A percentile compares a stretch with the other conserved stretches of the same genome.
These are phyloP conservation scores for Astragalus glycyphyllos DNA, from an alignment of 306 rosid genomes.

Conservation along the genomic window DNA sequence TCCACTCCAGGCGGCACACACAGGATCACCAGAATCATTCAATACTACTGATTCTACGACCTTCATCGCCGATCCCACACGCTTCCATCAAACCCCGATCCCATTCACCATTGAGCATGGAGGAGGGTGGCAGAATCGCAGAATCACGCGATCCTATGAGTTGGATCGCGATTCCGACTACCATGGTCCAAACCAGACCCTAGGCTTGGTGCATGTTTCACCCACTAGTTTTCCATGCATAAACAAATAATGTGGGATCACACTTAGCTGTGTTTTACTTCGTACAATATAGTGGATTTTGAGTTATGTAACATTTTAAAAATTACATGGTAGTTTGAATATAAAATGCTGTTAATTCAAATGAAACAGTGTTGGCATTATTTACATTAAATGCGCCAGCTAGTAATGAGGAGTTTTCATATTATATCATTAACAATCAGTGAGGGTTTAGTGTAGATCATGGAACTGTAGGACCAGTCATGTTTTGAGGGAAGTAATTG, in stretches of 20 bases:
- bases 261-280: no score
- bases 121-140: no score
- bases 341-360: constrained; percentile 5
- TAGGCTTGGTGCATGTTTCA: neutral
- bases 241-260: no score
- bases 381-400: neutral
- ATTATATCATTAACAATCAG: neutral
- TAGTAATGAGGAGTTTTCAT: constrained; percentile 7
- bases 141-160: no score
- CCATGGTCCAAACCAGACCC: no score
- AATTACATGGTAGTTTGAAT: neutral
- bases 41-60: no score
- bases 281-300: neutral
- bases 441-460: constrained; percentile 1
- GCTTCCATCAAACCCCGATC: no score
- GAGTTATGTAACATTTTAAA: neutral
- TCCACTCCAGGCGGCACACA: no score
- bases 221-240: neutral
- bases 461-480: neutral
- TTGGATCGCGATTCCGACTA: no score
- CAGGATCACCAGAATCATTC: no score
- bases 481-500: constrained; percentile 1
- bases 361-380: neutral
- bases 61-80: no score
- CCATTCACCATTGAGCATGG: no score